Evolutionary conservation across 2,329 filamentous ascomycete species (phyloP), one percentile per base, ranked within the genome.

Genomic region (Colletotrichum aenigma): DNA sequence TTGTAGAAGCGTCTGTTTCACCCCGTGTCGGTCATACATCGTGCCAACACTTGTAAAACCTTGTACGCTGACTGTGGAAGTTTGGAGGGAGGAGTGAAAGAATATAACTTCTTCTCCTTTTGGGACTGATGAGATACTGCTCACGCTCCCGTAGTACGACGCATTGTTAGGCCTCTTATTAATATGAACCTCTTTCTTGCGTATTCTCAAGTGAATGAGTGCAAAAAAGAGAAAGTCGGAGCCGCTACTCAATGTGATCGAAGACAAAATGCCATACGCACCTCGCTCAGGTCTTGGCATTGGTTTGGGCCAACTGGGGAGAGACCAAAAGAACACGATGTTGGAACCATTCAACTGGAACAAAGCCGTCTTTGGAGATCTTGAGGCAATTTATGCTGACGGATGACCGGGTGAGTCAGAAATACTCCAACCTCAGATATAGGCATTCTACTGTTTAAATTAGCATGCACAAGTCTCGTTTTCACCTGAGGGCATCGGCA

Each of bases 51-150:
- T n/a, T 48, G 9, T 7, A 0, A 48, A 0, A n/a, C 38, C 38
- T 43, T 43, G 0, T 12, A 12, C 9, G 9, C 4, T n/a, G 9
- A 4, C 15, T 38, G 7, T 38, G 7, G 36, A 16, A 16, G 15
- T 16, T 38, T 16, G 8, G 7, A 18, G 3, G 18, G 3, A 48
- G 9, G 38, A 12, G 5, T 48, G 18, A n/a, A 48, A 48, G 9
- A 6, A n/a, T 6, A n/a, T 1, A 12, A 43, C 0, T 0, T 3
- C 6, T 13, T 52, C 43, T 21, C 0, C 2, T 13, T 21, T 7
- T 7, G 2, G 3, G 10, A 21, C n/a, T 3, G n/a, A 13, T n/a
- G 10, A 52, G 6, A 52, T 21, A 52, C n/a, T 52, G 43, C n/a
- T 21, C 10, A 52, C 0, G 9, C 43, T 21, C 43, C 10, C 10